Base-by-base conservation (phyloP, 2,329 filamentous ascomycete genomes). In the Lachnellula hyalina region DNA sequence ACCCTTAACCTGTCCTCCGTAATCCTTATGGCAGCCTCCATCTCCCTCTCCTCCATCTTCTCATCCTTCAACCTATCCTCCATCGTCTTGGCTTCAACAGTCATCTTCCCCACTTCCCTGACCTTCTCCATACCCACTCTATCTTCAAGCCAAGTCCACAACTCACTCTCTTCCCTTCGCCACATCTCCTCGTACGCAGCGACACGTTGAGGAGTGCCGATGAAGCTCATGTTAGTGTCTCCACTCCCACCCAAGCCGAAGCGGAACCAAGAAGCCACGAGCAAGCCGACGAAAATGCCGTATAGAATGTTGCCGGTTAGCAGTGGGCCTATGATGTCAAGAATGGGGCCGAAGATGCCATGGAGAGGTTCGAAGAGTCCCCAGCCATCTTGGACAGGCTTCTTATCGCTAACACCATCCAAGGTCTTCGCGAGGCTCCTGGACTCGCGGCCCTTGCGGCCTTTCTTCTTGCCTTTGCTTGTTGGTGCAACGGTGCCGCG, bases 151-250 rank as follows among this genome's bases (percentile, higher is more conserved):
- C 66, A 69, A 51, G 66, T 58, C 63, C 70, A 71, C 0, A 71
- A 56, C 47, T 71, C 68, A 46, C 67, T 70, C 38, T 70, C 70
- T 57, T 71, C 70, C 51, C 63, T 58, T 50, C 66, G 61, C 63
- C 68, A 99, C 67, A 97, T 87, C 72, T 96, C 89, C 63, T 97
- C 92, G 69, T 96, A 97, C 0, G 89, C 90, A 2, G 87, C 84
- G 15, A 91, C 74, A 5, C 91, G 82, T 53, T 92, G 84, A 0
- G 88, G 80, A 25, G 65, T 63, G 53, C 67, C 44, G 59, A 74
- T 59, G 64, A 72, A 75, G 2, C 71, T 71, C 54, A 75, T 61
- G 5, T 72, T 71, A 11, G 60, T 17, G 44, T 69, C 70, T 7
- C 72, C 71, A 54, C 71, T 66, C 46, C 51, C 69, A 68, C 60